Evolutionary conservation across 148 eudicot genomes (phyloP), one percentile per base, ranked within the genome.

Genomic region (Nepenthes gracilis): DNA sequence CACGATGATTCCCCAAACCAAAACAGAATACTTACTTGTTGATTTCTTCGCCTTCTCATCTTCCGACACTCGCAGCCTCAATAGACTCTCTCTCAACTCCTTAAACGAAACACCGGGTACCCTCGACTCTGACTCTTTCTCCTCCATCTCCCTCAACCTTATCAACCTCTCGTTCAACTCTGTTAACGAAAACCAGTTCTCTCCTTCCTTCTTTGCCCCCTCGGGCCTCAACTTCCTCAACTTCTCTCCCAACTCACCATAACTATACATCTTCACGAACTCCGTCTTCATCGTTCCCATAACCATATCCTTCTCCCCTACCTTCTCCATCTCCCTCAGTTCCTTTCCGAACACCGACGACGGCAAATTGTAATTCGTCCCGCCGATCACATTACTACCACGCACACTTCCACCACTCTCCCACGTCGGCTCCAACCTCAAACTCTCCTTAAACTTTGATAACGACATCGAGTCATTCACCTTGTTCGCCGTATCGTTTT

Each of bases 151-250:
- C 67, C 76, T 81, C 75, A 88, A 56, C 68, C 66, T 81, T 12
- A 35, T 54, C 64, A 88, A 59, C 77, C 92, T 85, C 68, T 81
- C 79, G 43, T 72, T 80, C 67, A 88, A 68, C 69, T 85, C 96
- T 35, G 62, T 59, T 10, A 88, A 59, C 5, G 91, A 80, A 70
- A 85, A 88, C 85, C 75, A 69, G 9, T 70, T 49, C 64, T 61
- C 63, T 43, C 45, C 55, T 62, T 63, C 67, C 13, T 54, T 45
- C 35, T 54, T 45, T 32, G 6, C 64, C 33, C 38, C 70, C 51
- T 75, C 76, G 1, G 86, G 88, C 75, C 92, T 78, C 89, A 85
- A 70, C 60, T 47, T 64, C 79, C 65, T 77, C 83, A 88, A 68
- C 66, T 64, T 77, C 66, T 70, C 36, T 65, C 96, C 96, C 70